phyloP scores from a whole-genome alignment of 2,329 filamentous ascomycete genomes.

The Epichloe uncinata region DNA sequence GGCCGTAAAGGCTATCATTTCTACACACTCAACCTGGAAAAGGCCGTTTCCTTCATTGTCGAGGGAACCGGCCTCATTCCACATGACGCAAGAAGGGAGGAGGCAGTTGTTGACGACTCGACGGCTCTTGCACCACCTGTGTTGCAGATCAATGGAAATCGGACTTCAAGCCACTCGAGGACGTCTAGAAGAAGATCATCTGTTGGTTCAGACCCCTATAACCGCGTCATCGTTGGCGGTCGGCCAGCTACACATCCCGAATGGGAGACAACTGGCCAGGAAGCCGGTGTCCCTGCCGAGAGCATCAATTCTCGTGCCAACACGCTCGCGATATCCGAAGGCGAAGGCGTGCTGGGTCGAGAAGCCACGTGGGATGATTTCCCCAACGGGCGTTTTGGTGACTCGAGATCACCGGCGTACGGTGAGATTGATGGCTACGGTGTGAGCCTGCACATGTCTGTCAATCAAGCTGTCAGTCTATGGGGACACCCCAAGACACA shows the following conservation, averaged over 20 bases:
- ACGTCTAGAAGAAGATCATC: slow-evolving; percentile 56
- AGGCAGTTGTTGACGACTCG: slow-evolving; percentile 35
- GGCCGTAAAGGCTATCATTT: slow-evolving; percentile 81
- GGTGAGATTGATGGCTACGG: slow-evolving; percentile 98
- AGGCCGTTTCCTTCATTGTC: slow-evolving; percentile 85
- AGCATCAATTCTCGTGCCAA: slow-evolving; percentile 67
- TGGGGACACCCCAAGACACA: slow-evolving; percentile 67
- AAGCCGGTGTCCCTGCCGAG: slow-evolving; percentile 63
- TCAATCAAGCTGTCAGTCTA: slow-evolving; percentile 66
- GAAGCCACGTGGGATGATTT: slow-evolving; percentile 99
- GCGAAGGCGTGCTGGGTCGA: slow-evolving; percentile 74
- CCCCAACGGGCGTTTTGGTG: slow-evolving; percentile 91
- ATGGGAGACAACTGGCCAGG: slow-evolving; percentile 60
- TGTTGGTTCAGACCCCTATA: slow-evolving; percentile 72
- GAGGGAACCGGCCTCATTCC: slow-evolving; percentile 79
- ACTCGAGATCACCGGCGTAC: slow-evolving; percentile 83
- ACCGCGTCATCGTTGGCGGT: slow-evolving; percentile 70
- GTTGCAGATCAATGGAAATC: slow-evolving; percentile 36
- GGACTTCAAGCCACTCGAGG: slow-evolving; percentile 21
- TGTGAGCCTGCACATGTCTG: slow-evolving; percentile 82
- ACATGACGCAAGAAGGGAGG: slow-evolving; percentile 37
- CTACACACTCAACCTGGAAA: slow-evolving; percentile 93
- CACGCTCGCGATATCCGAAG: slow-evolving; percentile 86
- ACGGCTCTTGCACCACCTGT: slow-evolving; percentile 13
- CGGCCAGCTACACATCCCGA: slow-evolving; percentile 44